phyloP scores from a whole-genome alignment of 208 protist species.

The Acanthamoeba castellanii region DNA sequence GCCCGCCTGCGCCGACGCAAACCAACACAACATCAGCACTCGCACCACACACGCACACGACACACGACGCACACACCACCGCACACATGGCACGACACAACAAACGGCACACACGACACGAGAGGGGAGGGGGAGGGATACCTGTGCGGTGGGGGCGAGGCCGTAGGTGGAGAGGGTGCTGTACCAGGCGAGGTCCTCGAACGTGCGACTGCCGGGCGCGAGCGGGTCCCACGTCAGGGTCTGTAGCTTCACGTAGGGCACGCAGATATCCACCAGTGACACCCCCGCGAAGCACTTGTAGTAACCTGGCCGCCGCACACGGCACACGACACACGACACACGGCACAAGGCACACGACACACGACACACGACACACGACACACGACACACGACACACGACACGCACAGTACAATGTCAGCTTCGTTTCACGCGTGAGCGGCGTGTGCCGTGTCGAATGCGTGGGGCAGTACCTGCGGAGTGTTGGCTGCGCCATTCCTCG shows the following conservation, averaged over 20 bases:
- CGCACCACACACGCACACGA: neutral
- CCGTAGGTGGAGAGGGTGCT: constrained; percentile 6
- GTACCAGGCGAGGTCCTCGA: constrained; percentile 55
- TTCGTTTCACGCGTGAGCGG: neutral
- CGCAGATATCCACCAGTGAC: constrained; percentile 30
- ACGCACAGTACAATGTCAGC: too few relatives aligned
- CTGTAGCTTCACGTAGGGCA: neutral
- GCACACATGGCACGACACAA: neutral
- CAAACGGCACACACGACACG: neutral
- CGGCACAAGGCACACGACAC: too few relatives aligned
- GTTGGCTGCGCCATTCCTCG: constrained; percentile 39
- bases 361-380: neutral
- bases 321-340: neutral
- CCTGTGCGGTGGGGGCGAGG: neutral
- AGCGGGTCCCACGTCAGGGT: constrained; percentile 33
- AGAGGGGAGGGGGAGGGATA: neutral
- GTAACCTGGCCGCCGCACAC: neutral
- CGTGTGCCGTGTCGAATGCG: neutral
- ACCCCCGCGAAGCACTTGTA: constrained; percentile 43
- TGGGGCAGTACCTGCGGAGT: neutral
- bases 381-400: neutral
- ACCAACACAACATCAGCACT: neutral
- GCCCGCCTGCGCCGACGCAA: neutral
- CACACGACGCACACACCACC: neutral
- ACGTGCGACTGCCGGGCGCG: neutral